Conservation (phyloP, 768 basidiomycete genomes). For the Russula compacta region DNA sequence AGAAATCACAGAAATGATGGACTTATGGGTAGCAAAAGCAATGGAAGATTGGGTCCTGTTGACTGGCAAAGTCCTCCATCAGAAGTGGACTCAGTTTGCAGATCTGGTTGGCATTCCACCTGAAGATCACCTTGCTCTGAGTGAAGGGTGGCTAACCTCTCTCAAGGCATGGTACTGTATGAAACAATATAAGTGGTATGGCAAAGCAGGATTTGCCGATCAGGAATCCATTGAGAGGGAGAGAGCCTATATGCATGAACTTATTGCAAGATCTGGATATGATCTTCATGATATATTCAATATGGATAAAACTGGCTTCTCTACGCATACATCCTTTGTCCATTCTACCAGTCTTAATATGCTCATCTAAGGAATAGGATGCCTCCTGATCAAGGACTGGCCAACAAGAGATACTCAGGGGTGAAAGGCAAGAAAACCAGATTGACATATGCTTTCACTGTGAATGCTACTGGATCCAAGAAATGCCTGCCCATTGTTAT, state of each 20-base stretch:
- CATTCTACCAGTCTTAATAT: no score
- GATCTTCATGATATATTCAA: no score
- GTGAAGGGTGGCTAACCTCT: not conserved
- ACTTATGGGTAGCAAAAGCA: not conserved
- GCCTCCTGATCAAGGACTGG: no score
- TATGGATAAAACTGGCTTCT: no score
- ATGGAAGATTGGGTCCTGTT: not conserved
- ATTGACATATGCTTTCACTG: no score
- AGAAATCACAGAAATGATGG: not conserved
- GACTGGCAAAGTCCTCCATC: not conserved
- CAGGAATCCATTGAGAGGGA: not conserved
- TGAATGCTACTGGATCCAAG: no score
- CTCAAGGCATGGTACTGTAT: not conserved
- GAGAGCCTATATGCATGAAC: not conserved
- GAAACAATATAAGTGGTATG: not conserved
- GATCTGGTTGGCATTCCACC: not conserved
- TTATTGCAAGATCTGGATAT: no score
- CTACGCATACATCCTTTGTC: no score
- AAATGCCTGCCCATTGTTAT: no score
- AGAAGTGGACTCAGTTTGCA: not conserved
- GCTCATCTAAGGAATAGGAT: no score
- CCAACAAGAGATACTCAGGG: not conserved
- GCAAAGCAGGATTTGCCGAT: not conserved
- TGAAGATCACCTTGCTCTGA: not conserved
- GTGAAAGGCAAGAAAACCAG: no score